Conservation (phyloP, 345 rosid species). For the Camelina neglecta region DNA sequence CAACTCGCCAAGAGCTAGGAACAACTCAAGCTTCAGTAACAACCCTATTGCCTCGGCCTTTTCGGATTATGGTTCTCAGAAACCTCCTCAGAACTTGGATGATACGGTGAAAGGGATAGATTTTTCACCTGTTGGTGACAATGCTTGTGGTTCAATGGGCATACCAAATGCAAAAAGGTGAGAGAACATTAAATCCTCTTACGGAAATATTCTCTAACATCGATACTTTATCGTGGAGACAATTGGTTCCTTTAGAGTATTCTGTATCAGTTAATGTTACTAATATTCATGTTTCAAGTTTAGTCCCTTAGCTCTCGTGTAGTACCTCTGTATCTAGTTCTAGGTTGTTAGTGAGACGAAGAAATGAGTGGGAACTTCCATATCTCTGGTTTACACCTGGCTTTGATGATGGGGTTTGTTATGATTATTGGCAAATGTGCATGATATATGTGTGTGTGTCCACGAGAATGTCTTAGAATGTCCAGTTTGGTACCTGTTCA, state of each 20-base stretch:
- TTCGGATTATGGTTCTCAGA: conserved; percentile 57
- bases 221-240: not conserved
- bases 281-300: conserved; percentile 14
- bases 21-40: conserved; percentile 51
- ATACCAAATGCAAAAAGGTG: conserved; percentile 62
- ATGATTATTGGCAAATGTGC: conserved; percentile 6
- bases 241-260: not conserved
- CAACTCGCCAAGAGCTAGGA: conserved; percentile 71
- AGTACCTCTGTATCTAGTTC: not conserved
- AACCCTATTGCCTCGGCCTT: conserved; percentile 67
- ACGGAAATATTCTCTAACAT: not conserved
- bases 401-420: conserved; percentile 10
- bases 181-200: conserved; percentile 23
- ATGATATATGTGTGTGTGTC: conserved; percentile 13
- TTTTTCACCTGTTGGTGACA: conserved; percentile 28
- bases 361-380: not conserved
- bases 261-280: not conserved
- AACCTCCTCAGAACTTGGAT: conserved; percentile 50
- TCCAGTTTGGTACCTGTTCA: conserved; percentile 5
- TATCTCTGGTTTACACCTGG: conserved; percentile 21
- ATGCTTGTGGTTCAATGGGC: conserved; percentile 36
- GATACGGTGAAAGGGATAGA: conserved; percentile 51
- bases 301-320: not conserved
- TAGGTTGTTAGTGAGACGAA: conserved; percentile 1
- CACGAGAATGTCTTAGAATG: conserved; percentile 19